Percentiles rank a stretch among this genome's conserved stretches.
Conservation (phyloP, 2,329 filamentous ascomycete genomes). For the Neoarthrinium moseri region DNA sequence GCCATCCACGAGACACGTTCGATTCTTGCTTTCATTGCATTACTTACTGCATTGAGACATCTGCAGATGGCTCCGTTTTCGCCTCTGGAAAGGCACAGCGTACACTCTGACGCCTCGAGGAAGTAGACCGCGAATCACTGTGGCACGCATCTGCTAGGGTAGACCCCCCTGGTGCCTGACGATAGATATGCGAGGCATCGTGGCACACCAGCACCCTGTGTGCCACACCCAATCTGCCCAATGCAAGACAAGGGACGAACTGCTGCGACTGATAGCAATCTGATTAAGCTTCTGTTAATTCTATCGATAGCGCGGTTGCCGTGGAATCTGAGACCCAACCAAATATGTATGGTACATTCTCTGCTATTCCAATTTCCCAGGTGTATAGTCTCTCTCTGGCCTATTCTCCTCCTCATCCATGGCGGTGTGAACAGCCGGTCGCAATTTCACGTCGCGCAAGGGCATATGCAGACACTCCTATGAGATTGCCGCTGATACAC, state of each 20-base stretch:
- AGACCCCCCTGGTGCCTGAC: slow-evolving; percentile 1
- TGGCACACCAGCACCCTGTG: slow-evolving; percentile 1
- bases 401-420: too few relatives aligned
- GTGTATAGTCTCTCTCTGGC: too few relatives aligned
- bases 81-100: neutral
- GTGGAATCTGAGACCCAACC: too few relatives aligned
- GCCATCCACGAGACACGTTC: slow-evolving; percentile 3
- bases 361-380: too few relatives aligned
- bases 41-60: neutral
- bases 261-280: neutral
- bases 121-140: too few relatives aligned
- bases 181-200: neutral
- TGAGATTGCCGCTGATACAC: too few relatives aligned
- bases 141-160: too few relatives aligned
- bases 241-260: neutral
- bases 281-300: neutral
- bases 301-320: slow-evolving; percentile 6
- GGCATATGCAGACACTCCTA: too few relatives aligned
- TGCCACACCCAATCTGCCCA: slow-evolving; percentile 2
- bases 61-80: neutral
- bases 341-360: too few relatives aligned
- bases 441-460: too few relatives aligned
- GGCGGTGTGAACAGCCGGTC: too few relatives aligned
- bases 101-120: neutral
- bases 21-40: neutral